These are phyloP conservation scores for Pseudotsuga menziesii DNA, from an alignment of 75 land plant genomes.

Conservation along the genomic window DNA sequence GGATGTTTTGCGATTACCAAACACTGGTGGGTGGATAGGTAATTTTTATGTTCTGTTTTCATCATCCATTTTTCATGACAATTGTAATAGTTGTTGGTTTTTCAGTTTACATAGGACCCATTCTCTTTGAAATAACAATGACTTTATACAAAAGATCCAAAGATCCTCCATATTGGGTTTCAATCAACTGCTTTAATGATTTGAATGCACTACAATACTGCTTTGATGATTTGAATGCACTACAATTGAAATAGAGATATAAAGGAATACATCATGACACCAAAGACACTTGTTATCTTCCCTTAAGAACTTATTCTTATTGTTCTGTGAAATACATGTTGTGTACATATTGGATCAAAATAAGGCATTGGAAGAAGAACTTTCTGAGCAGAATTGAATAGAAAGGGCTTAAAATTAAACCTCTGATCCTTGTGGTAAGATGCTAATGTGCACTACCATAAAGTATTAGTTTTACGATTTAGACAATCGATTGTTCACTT, in stretches of 20 bases:
- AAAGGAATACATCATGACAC: no score
- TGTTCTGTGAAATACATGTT: slow-evolving; percentile 19
- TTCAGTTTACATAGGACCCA: background rate
- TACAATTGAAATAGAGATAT: no score
- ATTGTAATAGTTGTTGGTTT: background rate
- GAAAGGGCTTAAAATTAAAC: slow-evolving; percentile 50
- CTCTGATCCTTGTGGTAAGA: slow-evolving; percentile 8
- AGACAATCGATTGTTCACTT: background rate
- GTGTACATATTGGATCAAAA: slow-evolving; percentile 78
- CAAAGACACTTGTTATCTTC: background rate
- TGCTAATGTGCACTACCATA: background rate
- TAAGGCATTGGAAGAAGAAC: slow-evolving; percentile 51
- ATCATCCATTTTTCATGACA: background rate
- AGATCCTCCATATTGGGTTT: background rate
- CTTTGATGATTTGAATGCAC: background rate
- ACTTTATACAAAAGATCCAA: background rate
- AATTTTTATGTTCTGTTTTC: background rate
- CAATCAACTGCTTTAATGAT: background rate
- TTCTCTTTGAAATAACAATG: background rate
- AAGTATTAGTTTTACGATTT: background rate
- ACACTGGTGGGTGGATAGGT: slow-evolving; percentile 80
- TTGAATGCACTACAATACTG: no score
- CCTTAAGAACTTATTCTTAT: background rate
- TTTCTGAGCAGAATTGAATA: slow-evolving; percentile 39
- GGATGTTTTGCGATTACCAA: slow-evolving; percentile 59